phyloP scores from a whole-genome alignment of 805 yeast genomes.

The Danielozyma ontarioensis region DNA sequence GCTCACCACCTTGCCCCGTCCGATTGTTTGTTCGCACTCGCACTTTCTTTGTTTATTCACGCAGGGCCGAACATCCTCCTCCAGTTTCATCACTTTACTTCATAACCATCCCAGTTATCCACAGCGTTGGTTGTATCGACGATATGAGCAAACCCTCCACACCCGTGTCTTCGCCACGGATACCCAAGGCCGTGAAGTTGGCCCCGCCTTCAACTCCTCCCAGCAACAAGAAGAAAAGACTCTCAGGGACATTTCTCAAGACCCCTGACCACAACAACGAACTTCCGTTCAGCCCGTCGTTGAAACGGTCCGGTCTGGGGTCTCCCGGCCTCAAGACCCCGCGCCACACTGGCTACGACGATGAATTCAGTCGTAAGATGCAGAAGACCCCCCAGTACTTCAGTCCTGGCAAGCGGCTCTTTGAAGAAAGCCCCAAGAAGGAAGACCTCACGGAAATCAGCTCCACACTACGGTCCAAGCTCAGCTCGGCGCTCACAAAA shows the following conservation, averaged over 20 bases:
- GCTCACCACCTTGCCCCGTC: no score
- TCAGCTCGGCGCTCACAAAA: slow-evolving; percentile 37
- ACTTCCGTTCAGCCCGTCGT: slow-evolving; percentile 37
- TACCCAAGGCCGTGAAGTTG: slow-evolving; percentile 14
- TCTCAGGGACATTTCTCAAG: slow-evolving; percentile 23
- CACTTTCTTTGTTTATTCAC: no score
- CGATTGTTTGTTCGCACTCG: no score
- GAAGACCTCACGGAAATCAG: slow-evolving; percentile 37
- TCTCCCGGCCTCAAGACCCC: slow-evolving; percentile 38
- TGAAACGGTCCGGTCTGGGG: slow-evolving; percentile 30
- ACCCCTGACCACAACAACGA: slow-evolving; percentile 31
- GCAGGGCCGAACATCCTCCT: no score
- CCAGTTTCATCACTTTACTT: no score
- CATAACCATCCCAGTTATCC: no score
- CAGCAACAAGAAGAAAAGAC: slow-evolving; percentile 14
- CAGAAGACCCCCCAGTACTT: slow-evolving; percentile 37
- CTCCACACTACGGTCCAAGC: slow-evolving; percentile 29
- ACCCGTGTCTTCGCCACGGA: slow-evolving; percentile 31
- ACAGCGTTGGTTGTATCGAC: no score
- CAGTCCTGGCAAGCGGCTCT: slow-evolving; percentile 33
- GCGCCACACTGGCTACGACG: slow-evolving; percentile 23
- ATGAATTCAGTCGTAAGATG: slow-evolving; percentile 15
- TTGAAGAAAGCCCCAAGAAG: slow-evolving; percentile 20
- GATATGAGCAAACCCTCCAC: slow-evolving; percentile 28
- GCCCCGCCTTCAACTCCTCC: slow-evolving; percentile 28